A percentile compares a stretch with the other conserved stretches of the same genome.
Evolutionary conservation across 1,139 yeast species (phyloP).

Genomic region (Saccharomycopsis hybrid): DNA sequence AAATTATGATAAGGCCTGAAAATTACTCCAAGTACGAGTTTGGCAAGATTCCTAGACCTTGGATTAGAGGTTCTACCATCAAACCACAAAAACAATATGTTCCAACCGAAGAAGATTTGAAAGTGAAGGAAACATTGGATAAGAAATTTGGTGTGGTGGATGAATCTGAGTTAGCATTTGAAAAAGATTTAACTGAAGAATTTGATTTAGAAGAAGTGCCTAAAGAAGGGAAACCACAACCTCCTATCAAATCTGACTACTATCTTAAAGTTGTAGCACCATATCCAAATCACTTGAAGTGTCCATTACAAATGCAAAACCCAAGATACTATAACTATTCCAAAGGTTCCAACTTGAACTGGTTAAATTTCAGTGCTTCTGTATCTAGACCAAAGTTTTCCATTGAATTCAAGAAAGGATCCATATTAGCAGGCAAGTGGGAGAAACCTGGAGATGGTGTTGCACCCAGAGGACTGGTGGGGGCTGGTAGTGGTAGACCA

Average conservation of each 20-base stretch:
- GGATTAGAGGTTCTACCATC: conserved; percentile 44
- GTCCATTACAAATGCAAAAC: conserved; percentile 79
- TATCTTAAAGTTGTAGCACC: conserved; percentile 74
- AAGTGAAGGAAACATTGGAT: conserved; percentile 35
- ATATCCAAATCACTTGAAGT: conserved; percentile 79
- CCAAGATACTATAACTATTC: conserved; percentile 60
- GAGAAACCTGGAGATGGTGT: conserved; percentile 47
- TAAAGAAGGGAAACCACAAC: conserved; percentile 23
- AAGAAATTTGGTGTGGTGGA: conserved; percentile 37
- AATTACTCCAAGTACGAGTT: conserved; percentile 41
- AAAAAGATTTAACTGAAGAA: conserved; percentile 36
- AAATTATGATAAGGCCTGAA: conserved; percentile 80
- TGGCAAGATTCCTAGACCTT: conserved; percentile 70
- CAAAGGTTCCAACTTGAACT: conserved; percentile 55
- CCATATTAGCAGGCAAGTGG: conserved; percentile 70
- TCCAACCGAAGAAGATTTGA: conserved; percentile 26
- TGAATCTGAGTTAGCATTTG: conserved; percentile 44
- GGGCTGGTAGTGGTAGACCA: conserved; percentile 67
- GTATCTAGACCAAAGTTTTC: conserved; percentile 73
- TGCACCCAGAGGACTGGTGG: conserved; percentile 42
- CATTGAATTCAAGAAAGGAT: conserved; percentile 79
- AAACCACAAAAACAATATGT: conserved; percentile 31
- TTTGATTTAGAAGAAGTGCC: conserved; percentile 24
- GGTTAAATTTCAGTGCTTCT: conserved; percentile 72
- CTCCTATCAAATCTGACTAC: conserved; percentile 31